Evolutionary conservation across 129 eudicot species (phyloP).

Genomic region (Arctium minus): DNA sequence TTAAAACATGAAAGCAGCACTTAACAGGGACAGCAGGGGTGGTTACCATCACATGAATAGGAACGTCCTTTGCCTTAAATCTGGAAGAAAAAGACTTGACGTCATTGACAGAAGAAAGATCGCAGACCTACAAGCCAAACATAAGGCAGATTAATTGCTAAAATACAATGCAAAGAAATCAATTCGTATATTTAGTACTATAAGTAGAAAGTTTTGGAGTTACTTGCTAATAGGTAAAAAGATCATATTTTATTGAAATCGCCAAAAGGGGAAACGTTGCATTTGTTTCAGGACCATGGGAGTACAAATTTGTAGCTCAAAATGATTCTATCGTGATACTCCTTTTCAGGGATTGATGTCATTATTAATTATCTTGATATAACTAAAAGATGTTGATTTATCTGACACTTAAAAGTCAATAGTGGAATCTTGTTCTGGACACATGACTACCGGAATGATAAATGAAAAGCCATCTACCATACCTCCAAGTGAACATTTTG

Average conservation of each 20-base stretch:
- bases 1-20: neutral
- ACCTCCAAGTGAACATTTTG: slow-evolving; percentile 90
- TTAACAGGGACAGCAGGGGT: slow-evolving; percentile 1
- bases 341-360: too few species aligned
- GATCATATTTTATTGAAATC: too few species aligned
- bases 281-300: too few species aligned
- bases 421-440: neutral
- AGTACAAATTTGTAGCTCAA: too few species aligned
- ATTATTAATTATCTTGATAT: too few species aligned
- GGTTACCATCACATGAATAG: slow-evolving; percentile 88
- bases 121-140: slow-evolving; percentile 67
- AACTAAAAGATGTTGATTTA: neutral
- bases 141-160: neutral
- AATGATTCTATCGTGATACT: too few species aligned
- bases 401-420: neutral
- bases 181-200: neutral
- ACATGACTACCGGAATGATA: neutral
- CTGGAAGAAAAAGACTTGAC: slow-evolving; percentile 75
- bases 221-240: too few species aligned
- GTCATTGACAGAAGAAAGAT: slow-evolving; percentile 69
- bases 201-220: too few species aligned
- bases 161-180: neutral
- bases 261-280: too few species aligned
- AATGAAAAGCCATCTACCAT: slow-evolving; percentile 25
- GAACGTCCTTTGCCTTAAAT: slow-evolving; percentile 60